Evolutionary conservation across 1,284 basidiomycete species (phyloP), one percentile per base, ranked within the genome.

Genomic region (Amylostereum areolatum): DNA sequence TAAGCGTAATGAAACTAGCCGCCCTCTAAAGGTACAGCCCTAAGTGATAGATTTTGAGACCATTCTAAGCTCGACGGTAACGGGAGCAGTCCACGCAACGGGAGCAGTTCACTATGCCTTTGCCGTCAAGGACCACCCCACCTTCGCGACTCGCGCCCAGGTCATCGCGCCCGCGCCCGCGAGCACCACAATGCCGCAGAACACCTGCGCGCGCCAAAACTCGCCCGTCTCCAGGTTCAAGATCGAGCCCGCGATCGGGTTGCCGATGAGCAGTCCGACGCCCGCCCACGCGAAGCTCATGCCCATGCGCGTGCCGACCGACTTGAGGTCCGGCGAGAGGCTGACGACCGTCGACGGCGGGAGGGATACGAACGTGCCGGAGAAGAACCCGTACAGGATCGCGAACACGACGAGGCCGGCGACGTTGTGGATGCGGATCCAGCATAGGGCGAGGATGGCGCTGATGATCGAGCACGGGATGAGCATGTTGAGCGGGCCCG

Each of bases 401-500:
- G 56, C 58, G 33, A 61, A 55, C 3, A 24, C 46, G 10, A 55
- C 1, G 5, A 55, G 48, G 3, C 37, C 34, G 11, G 35, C 34
- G 3, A 18, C 50, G 5, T 30, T 49, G 31, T 29, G n/a, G 31
- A 53, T 35, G 6, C 33, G 43, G 0, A 42, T 40, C 53, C 53
- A 54, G 10, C 41, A 25, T 6, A 54, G 37, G 7, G 34, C 42
- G 18, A 54, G 46, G 12, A 53, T 49, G 25, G 36, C 53, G 33
- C 57, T 54, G 8, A 48, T 42, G 39, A 62, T 41, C 1, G 57
- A 48, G 44, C 52, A 55, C 0, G 62, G 61, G 9, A 60, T 54
- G 44, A 57, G 43, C 30, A 57, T 55, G 53, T 64, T 65, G 46
- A 66, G 56, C 3, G 57, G 49, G 24, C 65, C 65, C 30, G 59